Base-by-base conservation (phyloP, 768 basidiomycete species). In the Boletus reticuloceps region DNA sequence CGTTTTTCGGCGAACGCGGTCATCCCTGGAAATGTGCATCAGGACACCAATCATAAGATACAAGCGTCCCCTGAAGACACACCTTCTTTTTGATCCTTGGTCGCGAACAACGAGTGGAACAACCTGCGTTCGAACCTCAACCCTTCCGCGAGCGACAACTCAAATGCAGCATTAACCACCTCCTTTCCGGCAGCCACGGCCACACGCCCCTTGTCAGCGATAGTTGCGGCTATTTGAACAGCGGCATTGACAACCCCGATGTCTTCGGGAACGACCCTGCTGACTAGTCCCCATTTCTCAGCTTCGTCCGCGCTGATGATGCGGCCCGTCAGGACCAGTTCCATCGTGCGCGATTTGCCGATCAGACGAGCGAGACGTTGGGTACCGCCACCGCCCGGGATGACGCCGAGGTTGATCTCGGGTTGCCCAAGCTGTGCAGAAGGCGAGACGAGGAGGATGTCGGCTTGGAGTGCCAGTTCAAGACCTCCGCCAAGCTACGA, bases 41-140 rank as follows among this genome's bases (percentile, higher is more conserved):
- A 31, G 54, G 19, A 39, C 9, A 43, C 36, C 14, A n/a, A 19
- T 50, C 29, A 31, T 37, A 29, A 3, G 7, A 25, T 12, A 27
- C 37, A 16, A 39, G 11, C 16, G 11, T 3, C 47, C 37, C 25
- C 2, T 39, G 39, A 44, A 34, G 17, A 73, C 88, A 56, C 63
- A 88, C 93, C 94, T 75, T 96, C 94, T 77, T 95, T 95, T 75
- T 95, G 94, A 69, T 96, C 94, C 50, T 86, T 82, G 17, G 97
- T 97, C 6, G 94, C 94, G 64, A 99, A 98, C 55, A 94, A 74
- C 39, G 84, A 79, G 62, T 98, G 90, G 86, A 98, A 98, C 41
- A 94, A 74, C 58, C 93, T 79, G 57, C 94, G 80, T 73, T 98
- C 97, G 60, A 93, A 87, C 55, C 84, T 79, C 61, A 98, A 69